Evolutionary conservation across 805 yeast species (phyloP), one percentile per base, ranked within the genome.

Genomic region (Barnettozyma vustinii): DNA sequence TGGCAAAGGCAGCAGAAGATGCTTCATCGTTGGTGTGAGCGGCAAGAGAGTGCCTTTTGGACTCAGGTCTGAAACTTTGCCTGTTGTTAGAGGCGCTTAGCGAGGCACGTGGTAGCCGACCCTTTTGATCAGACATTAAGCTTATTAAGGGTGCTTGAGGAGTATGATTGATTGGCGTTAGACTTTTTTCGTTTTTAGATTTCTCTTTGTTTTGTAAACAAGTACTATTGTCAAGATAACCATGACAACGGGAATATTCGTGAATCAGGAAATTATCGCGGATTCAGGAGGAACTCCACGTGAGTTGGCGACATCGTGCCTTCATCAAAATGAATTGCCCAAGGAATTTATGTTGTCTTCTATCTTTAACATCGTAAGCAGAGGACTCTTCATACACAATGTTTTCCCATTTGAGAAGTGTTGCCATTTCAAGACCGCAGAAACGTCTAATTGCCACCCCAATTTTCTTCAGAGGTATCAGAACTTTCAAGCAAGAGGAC

Each of bases 401-500:
- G 63, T 39, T 67, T 54, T 52, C 63, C 13, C 47, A 59, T 36
- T 46, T 61, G 32, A 63, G 61, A 60, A 51, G 61, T 37, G 48
- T 52, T 16, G 52, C 66, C 32, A 48, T 53, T 41, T 45, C 60
- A 4, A 56, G 48, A 50, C 42, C 54, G 39, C 47, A 44, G 39
- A 47, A 48, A 21, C 42, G 51, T n/a, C 13, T 26, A 12, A 43
- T 30, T n/a, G 37, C 21, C 18, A 47, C 51, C 37, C 45, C 52
- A 18, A 47, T 56, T 36, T 56, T 67, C 19, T 56, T 56, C 33
- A 66, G 73, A 61, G 66, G 65, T 53, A 42, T 67, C 53, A 72
- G 74, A 66, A 67, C 76, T n/a, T 75, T 75, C 59, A 76, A 70
- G 53, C 77, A 75, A 51, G 78, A 75, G 50, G 69, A 75, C 30